These are phyloP conservation scores for Parathielavia appendiculata DNA, from an alignment of 495 filamentous ascomycete genomes.

Conservation along the genomic window DNA sequence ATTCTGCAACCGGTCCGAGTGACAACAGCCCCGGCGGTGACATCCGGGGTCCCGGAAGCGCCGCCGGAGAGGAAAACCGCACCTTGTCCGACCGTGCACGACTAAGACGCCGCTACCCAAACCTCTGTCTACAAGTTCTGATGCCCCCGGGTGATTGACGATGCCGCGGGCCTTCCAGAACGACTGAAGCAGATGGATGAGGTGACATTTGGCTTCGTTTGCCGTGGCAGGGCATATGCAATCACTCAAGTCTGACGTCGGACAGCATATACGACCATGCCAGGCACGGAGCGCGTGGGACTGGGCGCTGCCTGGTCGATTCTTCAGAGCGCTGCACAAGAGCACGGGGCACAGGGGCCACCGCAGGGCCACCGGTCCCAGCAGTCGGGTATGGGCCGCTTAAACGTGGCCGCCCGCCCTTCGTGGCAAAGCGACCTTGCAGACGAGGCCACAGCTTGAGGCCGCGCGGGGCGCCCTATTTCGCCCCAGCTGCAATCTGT, in stretches of 20 bases:
- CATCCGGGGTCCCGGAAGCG: conserved; percentile 9
- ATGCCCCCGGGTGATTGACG: not conserved
- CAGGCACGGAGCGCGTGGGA: conserved; percentile 13
- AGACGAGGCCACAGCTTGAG: conserved; percentile 16
- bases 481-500: not conserved
- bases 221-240: conserved; percentile 10
- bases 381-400: conserved; percentile 16
- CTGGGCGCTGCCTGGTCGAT: conserved; percentile 2
- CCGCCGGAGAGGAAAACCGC: not conserved
- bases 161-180: conserved; percentile 15
- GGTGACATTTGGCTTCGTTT: conserved; percentile 10
- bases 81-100: conserved; percentile 10
- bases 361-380: conserved; percentile 4
- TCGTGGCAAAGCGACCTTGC: conserved; percentile 17
- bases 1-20: not conserved
- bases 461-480: conserved; percentile 14
- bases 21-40: not conserved
- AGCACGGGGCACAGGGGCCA: conserved; percentile 3
- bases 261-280: conserved; percentile 23
- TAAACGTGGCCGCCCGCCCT: conserved; percentile 14
- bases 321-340: not conserved
- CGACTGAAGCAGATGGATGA: conserved; percentile 5
- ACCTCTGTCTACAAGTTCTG: not conserved
- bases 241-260: conserved; percentile 16
- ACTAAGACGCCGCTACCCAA: conserved; percentile 5